These are phyloP conservation scores for Phlyctochytrium bullatum DNA, from an alignment of 192 early-diverging fungal genomes.

Conservation along the genomic window DNA sequence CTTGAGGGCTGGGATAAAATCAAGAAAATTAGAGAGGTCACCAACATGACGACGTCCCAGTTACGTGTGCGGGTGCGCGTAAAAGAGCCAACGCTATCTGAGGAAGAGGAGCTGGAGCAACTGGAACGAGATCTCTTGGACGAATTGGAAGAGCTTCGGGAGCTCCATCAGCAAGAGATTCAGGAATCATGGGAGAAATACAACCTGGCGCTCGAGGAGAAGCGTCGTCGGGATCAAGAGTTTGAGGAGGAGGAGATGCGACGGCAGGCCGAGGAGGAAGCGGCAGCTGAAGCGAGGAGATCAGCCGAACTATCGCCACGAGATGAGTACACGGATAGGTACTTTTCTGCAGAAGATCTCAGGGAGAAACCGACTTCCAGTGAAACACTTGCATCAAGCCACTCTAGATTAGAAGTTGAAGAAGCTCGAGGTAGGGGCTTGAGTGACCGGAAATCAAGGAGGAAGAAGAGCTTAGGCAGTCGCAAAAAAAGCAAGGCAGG, in stretches of 20 bases:
- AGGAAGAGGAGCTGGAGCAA: slow-evolving; percentile 13
- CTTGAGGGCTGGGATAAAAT: slow-evolving; percentile 46
- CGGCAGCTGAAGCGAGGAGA: not conserved
- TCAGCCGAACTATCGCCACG: not conserved
- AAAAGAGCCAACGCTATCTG: not conserved
- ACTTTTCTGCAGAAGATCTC: not conserved
- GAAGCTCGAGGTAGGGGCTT: slow-evolving; percentile 8
- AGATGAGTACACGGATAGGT: not conserved
- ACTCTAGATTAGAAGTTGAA: not conserved
- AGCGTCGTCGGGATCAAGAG: slow-evolving; percentile 15
- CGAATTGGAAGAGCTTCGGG: slow-evolving; percentile 23
- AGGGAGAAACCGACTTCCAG: no score
- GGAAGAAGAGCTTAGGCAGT: no score
- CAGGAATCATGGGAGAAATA: slow-evolving; percentile 11
- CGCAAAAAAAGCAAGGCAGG: no score
- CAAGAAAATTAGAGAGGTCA: slow-evolving; percentile 29
- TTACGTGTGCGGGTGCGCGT: slow-evolving; percentile 29
- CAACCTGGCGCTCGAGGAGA: slow-evolving; percentile 13
- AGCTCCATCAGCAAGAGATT: slow-evolving; percentile 21
- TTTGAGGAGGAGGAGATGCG: slow-evolving; percentile 9
- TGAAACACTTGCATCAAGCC: slow-evolving; percentile 4
- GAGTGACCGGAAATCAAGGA: no score
- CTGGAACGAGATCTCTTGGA: slow-evolving; percentile 14
- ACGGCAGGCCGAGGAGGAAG: not conserved
- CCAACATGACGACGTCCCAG: slow-evolving; percentile 17